Base-by-base conservation (phyloP, 2,329 filamentous ascomycete species). In the Chrysoporthe deuterocubensis region DNA sequence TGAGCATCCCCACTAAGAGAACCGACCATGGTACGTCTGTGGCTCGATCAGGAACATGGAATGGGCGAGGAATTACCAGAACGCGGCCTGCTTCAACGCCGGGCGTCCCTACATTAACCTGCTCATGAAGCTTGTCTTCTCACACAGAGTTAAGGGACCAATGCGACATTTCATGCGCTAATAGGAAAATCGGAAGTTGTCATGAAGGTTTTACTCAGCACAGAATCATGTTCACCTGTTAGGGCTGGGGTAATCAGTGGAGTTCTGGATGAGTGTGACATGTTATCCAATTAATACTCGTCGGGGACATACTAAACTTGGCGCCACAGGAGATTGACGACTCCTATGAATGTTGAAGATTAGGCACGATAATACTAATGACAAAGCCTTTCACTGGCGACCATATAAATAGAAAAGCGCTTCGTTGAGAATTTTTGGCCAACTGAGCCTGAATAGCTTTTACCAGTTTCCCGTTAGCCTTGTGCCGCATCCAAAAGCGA, bases 191-290 rank as follows among this genome's bases (percentile, higher is more conserved):
- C 26, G 50, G 50, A 34, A 14, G 21, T n/a, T 52, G 4, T 32
- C 26, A 18, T 54, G 21, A 52, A 32, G 48, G 21, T 54, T 21
- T 14, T 54, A 18, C 26, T 54, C 26, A 44, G 44, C 46, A 54
- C 57, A 66, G 13, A 7, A 56, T 44, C 42, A 50, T 62, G 16
- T n/a, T 26, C 52, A 13, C 50, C 57, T 57, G 13, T 37, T 14
- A 54, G 59, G 56, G 14, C 59, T 43, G 56, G 59, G 4, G 26
- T 59, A 37, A 40, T 64, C 34, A 56, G 61, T 48, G 32, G 57
- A 66, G 21, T 54, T 57, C 64, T 64, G 67, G 56, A 61, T 67
- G 64, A 50, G 14, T 67, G 54, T 63, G 56, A 60, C 21, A 60
- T 44, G 57, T 50, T 26, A 26, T 26, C 26, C 26, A 26, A 26